phyloP scores from a whole-genome alignment of 2,329 filamentous ascomycete species.

The Phaeosphaeria sp. region DNA sequence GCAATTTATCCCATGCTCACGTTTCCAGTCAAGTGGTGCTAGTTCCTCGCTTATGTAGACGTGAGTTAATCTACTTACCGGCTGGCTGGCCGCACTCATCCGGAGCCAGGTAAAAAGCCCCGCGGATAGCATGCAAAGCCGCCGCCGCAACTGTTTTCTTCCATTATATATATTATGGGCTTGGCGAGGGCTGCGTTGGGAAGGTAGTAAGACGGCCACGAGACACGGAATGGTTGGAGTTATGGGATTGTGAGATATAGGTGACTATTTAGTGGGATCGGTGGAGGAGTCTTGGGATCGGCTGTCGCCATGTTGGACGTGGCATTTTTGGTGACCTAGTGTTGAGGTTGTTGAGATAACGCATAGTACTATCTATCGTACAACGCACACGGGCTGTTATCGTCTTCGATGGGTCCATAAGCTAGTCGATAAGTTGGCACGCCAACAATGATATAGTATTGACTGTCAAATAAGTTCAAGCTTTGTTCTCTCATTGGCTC shows the following conservation, averaged over 20 bases:
- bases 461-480: background rate
- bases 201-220: constrained; percentile 1
- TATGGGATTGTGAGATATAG: background rate
- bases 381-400: background rate
- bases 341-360: background rate
- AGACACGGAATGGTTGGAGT: background rate
- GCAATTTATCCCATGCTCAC: constrained; percentile 7
- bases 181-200: background rate
- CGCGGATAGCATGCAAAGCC: background rate
- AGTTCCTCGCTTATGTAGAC: too few relatives aligned
- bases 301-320: background rate
- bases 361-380: background rate
- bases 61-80: constrained; percentile 5
- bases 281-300: background rate
- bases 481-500: background rate
- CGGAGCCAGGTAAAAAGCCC: background rate
- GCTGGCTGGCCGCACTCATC: constrained; percentile 4
- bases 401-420: background rate
- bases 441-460: background rate
- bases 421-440: background rate
- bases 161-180: background rate
- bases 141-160: too few relatives aligned
- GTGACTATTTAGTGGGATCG: constrained; percentile 10
- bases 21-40: constrained; percentile 2
- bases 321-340: background rate